A percentile compares a stretch with the other conserved stretches of the same genome.
These are phyloP conservation scores for Gamsiella multidivaricata DNA, from an alignment of 192 early-diverging fungal genomes.

Conservation along the genomic window DNA sequence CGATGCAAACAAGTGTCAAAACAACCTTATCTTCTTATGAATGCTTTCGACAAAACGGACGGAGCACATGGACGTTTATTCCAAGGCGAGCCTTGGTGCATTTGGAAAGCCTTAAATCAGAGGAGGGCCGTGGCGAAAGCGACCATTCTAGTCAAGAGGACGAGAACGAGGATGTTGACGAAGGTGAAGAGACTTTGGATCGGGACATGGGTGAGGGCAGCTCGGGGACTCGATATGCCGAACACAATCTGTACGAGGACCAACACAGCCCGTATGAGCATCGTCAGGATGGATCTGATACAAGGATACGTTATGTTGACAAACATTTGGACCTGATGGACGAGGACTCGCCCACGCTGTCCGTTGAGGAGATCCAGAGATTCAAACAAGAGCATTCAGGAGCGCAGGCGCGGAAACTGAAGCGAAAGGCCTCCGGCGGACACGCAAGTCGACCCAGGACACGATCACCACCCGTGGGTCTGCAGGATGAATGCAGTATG, in stretches of 20 bases:
- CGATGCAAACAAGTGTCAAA: conserved; percentile 55
- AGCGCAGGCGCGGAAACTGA: conserved; percentile 25
- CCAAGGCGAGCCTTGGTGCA: conserved; percentile 37
- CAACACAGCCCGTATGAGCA: not conserved
- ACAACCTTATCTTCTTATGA: conserved; percentile 52
- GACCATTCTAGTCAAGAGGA: conserved; percentile 29
- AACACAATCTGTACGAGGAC: conserved; percentile 3
- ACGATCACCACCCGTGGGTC: conserved; percentile 26
- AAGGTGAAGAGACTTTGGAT: conserved; percentile 23
- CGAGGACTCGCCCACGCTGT: conserved; percentile 38
- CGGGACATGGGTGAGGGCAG: conserved; percentile 15
- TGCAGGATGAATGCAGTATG: conserved; percentile 54
- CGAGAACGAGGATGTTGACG: conserved; percentile 32
- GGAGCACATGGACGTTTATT: conserved; percentile 50
- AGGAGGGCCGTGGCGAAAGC: conserved; percentile 26
- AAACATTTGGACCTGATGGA: conserved; percentile 31
- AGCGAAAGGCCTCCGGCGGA: conserved; percentile 40
- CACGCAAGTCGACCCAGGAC: conserved; percentile 37
- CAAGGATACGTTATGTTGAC: conserved; percentile 48
- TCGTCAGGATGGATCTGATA: conserved; percentile 21
- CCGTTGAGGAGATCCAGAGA: conserved; percentile 47
- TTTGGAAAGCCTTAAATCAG: conserved; percentile 43
- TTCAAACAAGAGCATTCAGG: conserved; percentile 46
- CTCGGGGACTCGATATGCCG: not conserved
- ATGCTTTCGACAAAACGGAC: conserved; percentile 51